These are phyloP conservation scores for Diutina neorugosa DNA, from an alignment of 1,139 yeast species.

Conservation along the genomic window DNA sequence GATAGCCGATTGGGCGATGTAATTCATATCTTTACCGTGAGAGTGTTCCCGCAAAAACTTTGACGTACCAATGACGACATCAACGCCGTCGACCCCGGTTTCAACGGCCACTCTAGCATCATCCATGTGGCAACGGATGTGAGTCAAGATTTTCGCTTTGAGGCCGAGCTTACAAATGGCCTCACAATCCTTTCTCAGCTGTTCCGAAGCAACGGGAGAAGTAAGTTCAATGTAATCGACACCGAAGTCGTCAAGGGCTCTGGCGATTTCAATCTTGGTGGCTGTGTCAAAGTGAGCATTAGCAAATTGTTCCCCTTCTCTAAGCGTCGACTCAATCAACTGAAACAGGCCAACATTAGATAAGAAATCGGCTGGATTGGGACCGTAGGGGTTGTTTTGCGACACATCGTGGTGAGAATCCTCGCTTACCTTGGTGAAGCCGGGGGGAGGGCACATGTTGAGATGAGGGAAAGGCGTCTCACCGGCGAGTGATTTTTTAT, in stretches of 20 bases:
- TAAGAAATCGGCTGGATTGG: conserved; percentile 84
- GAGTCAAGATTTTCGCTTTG: conserved; percentile 85
- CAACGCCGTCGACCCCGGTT: conserved; percentile 98
- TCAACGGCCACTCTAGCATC: conserved; percentile 95
- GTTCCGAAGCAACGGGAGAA: conserved; percentile 96
- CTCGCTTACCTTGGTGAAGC: conserved; percentile 39
- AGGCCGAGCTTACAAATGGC: conserved; percentile 96
- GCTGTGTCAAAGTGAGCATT: conserved; percentile 93
- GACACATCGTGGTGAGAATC: conserved; percentile 14
- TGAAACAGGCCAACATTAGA: conserved; percentile 86
- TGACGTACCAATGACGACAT: conserved; percentile 96
- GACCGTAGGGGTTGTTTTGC: conserved; percentile 72
- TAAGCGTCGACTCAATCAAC: conserved; percentile 85
- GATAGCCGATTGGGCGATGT: conserved; percentile 90
- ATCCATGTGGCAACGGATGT: conserved; percentile 97
- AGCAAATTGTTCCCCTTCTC: conserved; percentile 99
- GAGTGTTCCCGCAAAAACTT: conserved; percentile 90
- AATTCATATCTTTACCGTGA: conserved; percentile 98
- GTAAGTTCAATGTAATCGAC: conserved; percentile 96
- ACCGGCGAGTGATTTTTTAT: not conserved
- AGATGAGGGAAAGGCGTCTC: not conserved
- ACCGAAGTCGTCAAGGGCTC: conserved; percentile 94
- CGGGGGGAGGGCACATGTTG: conserved; percentile 12
- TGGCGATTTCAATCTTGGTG: conserved; percentile 94
- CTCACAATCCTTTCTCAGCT: conserved; percentile 86